Conservation (phyloP, 345 rosid species). For the Physaria fendleri region DNA sequence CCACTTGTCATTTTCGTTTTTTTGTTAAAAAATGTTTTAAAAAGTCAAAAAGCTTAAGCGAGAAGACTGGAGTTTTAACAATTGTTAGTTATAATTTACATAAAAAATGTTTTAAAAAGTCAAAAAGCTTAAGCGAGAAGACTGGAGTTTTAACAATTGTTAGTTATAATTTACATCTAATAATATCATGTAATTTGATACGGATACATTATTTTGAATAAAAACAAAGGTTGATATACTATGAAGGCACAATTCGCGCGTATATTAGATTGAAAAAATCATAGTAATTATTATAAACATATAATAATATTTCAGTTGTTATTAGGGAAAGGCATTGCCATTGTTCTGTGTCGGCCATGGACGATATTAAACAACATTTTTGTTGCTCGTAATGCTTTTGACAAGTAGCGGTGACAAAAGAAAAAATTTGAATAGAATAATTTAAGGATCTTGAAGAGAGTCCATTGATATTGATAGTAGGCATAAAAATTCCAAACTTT, state of each 20-base stretch:
- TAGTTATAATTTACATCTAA: too few relatives aligned
- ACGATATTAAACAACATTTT: too few relatives aligned
- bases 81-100: too few relatives aligned
- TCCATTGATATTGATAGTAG: neutral
- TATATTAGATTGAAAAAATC: neutral
- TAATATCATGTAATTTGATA: too few relatives aligned
- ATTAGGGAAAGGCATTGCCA: neutral
- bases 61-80: constrained; percentile 3
- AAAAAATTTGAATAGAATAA: too few relatives aligned
- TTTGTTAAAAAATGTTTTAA: neutral
- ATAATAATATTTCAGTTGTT: too few relatives aligned
- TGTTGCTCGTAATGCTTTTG: neutral
- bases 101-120: neutral
- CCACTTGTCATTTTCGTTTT: neutral
- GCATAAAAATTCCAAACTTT: neutral
- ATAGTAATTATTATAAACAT: too few relatives aligned
- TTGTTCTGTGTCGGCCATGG: neutral
- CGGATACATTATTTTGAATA: too few relatives aligned
- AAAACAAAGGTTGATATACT: too few relatives aligned
- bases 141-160: constrained; percentile 1
- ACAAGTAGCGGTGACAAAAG: too few relatives aligned
- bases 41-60: constrained; percentile 2
- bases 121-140: constrained; percentile 7
- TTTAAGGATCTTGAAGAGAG: neutral
- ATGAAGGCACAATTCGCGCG: neutral